These are phyloP conservation scores for Ceratobasidium sp. DNA, from an alignment of 1,284 basidiomycete genomes.

Conservation along the genomic window DNA sequence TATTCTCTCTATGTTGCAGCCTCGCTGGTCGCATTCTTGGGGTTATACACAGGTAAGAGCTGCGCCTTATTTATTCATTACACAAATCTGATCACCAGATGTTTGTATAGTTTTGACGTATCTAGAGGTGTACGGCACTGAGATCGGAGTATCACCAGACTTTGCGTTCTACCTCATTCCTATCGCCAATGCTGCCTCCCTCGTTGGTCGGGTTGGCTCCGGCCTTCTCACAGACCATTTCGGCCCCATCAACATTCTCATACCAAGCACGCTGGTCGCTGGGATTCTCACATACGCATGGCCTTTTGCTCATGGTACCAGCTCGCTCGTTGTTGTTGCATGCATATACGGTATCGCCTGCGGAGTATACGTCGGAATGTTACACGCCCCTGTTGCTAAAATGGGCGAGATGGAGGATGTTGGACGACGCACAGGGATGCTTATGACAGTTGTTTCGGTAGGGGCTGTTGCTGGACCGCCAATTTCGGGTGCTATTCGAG, in stretches of 20 bases:
- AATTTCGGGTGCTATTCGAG: constrained; percentile 67
- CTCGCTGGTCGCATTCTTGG: constrained; percentile 63
- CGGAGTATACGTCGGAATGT: constrained; percentile 67
- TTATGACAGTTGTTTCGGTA: constrained; percentile 62
- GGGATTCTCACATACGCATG: constrained; percentile 67
- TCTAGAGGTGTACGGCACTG: constrained; percentile 58
- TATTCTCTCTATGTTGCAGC: constrained; percentile 61
- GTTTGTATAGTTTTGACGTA: constrained; percentile 60
- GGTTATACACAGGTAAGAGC: constrained; percentile 66
- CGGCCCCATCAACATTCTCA: constrained; percentile 66
- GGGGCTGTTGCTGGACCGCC: constrained; percentile 66
- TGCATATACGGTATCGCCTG: constrained; percentile 64
- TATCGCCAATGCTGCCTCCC: constrained; percentile 60
- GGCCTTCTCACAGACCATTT: constrained; percentile 58
- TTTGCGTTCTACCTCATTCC: constrained; percentile 62
- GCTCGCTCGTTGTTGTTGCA: constrained; percentile 60
- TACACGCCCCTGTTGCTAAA: constrained; percentile 65
- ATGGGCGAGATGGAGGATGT: constrained; percentile 70
- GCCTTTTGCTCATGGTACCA: constrained; percentile 62
- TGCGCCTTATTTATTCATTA: not conserved
- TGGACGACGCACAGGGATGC: constrained; percentile 68
- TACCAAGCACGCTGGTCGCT: constrained; percentile 62
- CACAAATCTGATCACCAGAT: not conserved
- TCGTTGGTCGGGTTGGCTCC: constrained; percentile 57
- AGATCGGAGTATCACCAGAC: constrained; percentile 54